A percentile compares a stretch with the other conserved stretches of the same genome.
Conservation (phyloP, 345 rosid genomes). For the Eucalyptus erythrocorys region DNA sequence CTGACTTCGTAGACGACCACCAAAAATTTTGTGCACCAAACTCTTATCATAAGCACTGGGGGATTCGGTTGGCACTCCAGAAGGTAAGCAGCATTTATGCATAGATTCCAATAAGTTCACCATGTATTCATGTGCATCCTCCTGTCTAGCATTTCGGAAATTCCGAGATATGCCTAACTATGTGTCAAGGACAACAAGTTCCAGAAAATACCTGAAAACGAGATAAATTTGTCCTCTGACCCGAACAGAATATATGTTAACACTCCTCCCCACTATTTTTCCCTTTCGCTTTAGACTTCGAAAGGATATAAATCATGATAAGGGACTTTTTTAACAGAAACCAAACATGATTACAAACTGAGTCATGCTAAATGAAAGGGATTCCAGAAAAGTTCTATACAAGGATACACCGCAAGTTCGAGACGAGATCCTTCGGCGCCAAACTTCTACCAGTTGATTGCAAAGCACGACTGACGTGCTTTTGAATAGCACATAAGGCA, state of each 20-base stretch:
- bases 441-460: slow-evolving; percentile 62
- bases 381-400: neutral
- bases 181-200: slow-evolving; percentile 15
- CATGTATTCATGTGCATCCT: slow-evolving; percentile 99
- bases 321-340: neutral
- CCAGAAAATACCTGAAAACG: neutral
- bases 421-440: slow-evolving; percentile 80
- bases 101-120: slow-evolving; percentile 88
- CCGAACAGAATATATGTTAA: neutral
- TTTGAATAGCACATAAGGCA: slow-evolving; percentile 95
- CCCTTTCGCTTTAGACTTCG: neutral
- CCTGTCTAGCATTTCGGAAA: slow-evolving; percentile 73
- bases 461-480: slow-evolving; percentile 76
- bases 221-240: neutral
- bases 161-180: slow-evolving; percentile 76
- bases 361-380: neutral
- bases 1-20: slow-evolving; percentile 91
- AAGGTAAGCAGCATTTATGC: slow-evolving; percentile 96
- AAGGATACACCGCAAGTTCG: slow-evolving; percentile 87
- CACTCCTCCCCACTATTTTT: neutral
- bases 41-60: slow-evolving; percentile 85
- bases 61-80: slow-evolving; percentile 86
- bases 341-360: neutral
- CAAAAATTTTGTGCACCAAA: slow-evolving; percentile 93
- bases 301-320: neutral